Evolutionary conservation across 352 stramenopile genomes (phyloP), one percentile per base, ranked within the genome.

Genomic region (Phytophthora megakarya): DNA sequence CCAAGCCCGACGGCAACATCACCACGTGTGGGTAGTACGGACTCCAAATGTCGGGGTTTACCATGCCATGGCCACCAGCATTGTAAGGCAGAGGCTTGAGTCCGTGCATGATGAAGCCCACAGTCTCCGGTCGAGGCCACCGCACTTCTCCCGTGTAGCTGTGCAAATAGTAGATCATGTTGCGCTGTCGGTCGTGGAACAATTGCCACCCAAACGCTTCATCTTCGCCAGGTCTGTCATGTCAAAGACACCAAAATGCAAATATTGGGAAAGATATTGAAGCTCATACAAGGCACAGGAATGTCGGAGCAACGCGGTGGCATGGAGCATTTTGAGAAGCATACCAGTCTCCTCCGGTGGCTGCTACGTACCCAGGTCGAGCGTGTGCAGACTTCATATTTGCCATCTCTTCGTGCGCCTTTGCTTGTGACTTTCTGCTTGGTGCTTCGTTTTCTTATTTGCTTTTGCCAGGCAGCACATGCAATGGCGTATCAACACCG

Each of bases 101-200:
- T 25, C 70, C 74, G 42, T 82, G 68, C 74, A 80, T 84, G 58
- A 84, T 73, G 25, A 85, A 86, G 39, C 79, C 75, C 16, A 76
- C 65, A 5, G 66, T 69, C 48, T 75, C 70, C 3, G 75, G 78
- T 43, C 68, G 77, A 35, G 75, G 70, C 81, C 81, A 92, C n/a
- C 77, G 76, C 58, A 90, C 80, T 78, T 92, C 84, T 0, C 84
- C 84, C 21, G 84, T 92, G 61, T 89, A 82, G 51, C 62, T 84
- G 54, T 92, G 84, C 45, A 89, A 42, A 26, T 82, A 86, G 61
- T 78, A 92, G 22, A 73, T 50, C 26, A 84, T 53, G 21, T 86
- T 85, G 42, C 54, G 76, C 44, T 66, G 68, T 43, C 49, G 51
- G 47, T 92, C 84, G 51, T 85, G 72, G 38, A 74, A 72, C 42